A percentile compares a stretch with the other conserved stretches of the same genome.
Conservation (phyloP, 768 basidiomycete species). For the Mycena rebaudengoi region DNA sequence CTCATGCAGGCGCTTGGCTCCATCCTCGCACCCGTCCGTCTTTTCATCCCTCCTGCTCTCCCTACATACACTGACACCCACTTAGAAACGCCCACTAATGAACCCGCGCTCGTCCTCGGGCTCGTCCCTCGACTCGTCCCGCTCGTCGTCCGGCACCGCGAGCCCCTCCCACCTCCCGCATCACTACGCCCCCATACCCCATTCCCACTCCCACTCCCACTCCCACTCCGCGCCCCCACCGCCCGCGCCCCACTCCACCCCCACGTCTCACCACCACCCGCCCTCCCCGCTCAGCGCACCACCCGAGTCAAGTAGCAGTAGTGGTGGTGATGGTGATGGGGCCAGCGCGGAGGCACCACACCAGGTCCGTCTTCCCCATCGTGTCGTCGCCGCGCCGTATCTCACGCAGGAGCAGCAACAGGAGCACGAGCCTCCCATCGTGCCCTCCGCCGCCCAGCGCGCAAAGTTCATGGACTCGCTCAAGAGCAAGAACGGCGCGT, state of each 20-base stretch:
- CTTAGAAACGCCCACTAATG: constrained; percentile 57
- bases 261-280: constrained; percentile 12
- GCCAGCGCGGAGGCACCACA: no score
- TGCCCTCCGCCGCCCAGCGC: constrained; percentile 19
- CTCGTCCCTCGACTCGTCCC: constrained; percentile 45
- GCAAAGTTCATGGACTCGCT: constrained; percentile 65
- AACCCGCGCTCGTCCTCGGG: constrained; percentile 24
- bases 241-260: constrained; percentile 17
- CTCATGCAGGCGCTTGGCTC: constrained; percentile 66
- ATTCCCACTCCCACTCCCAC: constrained; percentile 15
- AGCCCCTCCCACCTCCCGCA: constrained; percentile 49
- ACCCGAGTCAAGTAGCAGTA: no score
- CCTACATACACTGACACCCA: no score
- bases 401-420: no score
- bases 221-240: constrained; percentile 11
- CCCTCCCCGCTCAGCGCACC: constrained; percentile 14
- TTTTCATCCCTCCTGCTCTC: no score
- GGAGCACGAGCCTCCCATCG: constrained; percentile 27
- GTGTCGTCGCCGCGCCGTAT: constrained; percentile 24
- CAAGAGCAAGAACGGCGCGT: constrained; percentile 64
- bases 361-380: constrained; percentile 23
- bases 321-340: no score
- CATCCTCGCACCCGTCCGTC: constrained; percentile 66
- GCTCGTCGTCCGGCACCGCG: constrained; percentile 59
- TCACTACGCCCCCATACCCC: constrained; percentile 35